These are phyloP conservation scores for Cladosporium sp. DNA, from an alignment of 2,329 filamentous ascomycete genomes.

Conservation along the genomic window DNA sequence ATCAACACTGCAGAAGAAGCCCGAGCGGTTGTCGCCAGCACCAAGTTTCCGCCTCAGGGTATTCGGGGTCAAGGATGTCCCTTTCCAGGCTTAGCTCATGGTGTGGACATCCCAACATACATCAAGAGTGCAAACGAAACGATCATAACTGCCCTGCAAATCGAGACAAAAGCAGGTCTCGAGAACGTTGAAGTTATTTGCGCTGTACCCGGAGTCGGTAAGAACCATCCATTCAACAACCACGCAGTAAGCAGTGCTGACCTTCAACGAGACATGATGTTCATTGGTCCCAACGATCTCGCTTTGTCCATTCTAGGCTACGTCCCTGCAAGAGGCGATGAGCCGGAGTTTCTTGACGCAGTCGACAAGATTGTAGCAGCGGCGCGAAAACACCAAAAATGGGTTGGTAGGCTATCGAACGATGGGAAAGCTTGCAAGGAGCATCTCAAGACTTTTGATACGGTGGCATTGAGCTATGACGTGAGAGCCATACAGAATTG, in stretches of 20 bases:
- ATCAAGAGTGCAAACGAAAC: conserved; percentile 48
- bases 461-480: conserved; percentile 35
- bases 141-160: conserved; percentile 46
- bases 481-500: conserved; percentile 23
- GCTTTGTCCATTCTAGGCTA: conserved; percentile 50
- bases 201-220: conserved; percentile 46
- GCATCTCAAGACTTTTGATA: conserved; percentile 47
- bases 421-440: conserved; percentile 44
- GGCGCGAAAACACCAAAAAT: conserved; percentile 58
- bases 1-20: conserved; percentile 49
- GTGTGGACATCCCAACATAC: conserved; percentile 38
- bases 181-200: conserved; percentile 45
- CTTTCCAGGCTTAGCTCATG: conserved; percentile 54
- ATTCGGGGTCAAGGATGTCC: conserved; percentile 50
- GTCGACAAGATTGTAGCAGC: conserved; percentile 51
- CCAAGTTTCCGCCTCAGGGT: conserved; percentile 51
- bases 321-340: conserved; percentile 37
- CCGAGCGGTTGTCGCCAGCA: conserved; percentile 42
- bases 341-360: conserved; percentile 43
- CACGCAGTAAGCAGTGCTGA: no score
- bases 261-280: conserved; percentile 35
- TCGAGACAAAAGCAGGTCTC: conserved; percentile 39
- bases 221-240: background rate
- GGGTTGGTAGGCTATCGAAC: conserved; percentile 52
- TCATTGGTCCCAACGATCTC: conserved; percentile 52